phyloP scores from a whole-genome alignment of 441 rosid species.

The Aleurites moluccanus region DNA sequence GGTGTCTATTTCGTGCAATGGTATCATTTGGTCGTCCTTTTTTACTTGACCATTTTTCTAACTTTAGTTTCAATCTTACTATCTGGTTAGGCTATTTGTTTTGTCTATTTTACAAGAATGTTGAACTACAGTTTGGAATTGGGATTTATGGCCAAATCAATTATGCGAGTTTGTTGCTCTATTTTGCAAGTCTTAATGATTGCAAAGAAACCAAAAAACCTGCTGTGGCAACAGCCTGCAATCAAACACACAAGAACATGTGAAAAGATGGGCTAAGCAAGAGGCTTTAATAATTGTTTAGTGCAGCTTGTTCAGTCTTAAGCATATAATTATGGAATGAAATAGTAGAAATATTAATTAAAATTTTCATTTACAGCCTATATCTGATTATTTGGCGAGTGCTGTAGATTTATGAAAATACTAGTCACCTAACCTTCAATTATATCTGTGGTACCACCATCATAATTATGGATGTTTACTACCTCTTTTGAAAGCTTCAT shows the following conservation, averaged over 20 bases:
- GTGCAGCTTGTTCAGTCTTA: neutral
- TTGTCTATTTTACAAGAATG: neutral
- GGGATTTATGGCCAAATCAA: neutral
- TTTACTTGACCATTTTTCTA: neutral
- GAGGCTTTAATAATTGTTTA: neutral
- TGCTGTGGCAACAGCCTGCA: neutral
- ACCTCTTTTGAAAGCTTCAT: neutral
- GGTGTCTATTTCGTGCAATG: constrained; percentile 90
- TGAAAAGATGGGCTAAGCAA: neutral
- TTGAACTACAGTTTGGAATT: neutral
- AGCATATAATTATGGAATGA: neutral
- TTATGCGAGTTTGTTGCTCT: neutral
- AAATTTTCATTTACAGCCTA: neutral
- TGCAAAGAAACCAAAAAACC: neutral
- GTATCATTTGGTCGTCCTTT: constrained; percentile 34
- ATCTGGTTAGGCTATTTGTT: neutral
- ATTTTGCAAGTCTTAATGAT: neutral
- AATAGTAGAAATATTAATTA: neutral
- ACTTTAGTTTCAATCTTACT: neutral
- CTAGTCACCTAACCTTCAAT: neutral
- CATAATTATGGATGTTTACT: neutral
- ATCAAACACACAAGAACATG: neutral
- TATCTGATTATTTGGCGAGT: neutral
- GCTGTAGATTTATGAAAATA: neutral
- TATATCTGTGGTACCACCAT: neutral